Evolutionary conservation across 2,329 filamentous ascomycete genomes (phyloP).

Genomic region (Fusarium foetens): DNA sequence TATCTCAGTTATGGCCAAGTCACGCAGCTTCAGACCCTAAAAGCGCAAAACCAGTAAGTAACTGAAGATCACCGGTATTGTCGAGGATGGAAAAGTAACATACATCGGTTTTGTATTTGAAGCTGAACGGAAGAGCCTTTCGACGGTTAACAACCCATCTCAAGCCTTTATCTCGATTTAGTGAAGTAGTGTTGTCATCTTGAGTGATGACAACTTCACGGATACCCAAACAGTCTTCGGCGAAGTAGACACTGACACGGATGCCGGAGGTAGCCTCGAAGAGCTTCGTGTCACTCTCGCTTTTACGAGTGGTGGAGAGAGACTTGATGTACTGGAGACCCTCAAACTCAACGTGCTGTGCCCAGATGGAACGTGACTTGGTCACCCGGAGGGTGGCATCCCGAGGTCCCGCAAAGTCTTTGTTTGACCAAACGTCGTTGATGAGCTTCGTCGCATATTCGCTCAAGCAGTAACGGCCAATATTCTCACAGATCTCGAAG

Average conservation of each 20-base stretch:
- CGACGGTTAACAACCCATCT: fast-evolving
- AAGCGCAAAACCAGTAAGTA: fast-evolving
- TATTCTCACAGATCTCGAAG: background rate
- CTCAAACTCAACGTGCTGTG: background rate
- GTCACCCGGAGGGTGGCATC: too few species aligned
- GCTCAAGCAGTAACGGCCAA: background rate
- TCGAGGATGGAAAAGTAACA: background rate
- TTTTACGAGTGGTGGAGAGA: fast-evolving
- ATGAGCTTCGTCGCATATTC: background rate
- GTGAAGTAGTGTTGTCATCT: background rate
- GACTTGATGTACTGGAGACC: background rate
- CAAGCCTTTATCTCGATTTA: background rate
- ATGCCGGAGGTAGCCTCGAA: fast-evolving
- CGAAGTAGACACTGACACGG: background rate
- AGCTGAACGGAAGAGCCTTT: fast-evolving
- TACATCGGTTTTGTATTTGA: fast-evolving
- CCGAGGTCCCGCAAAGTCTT: background rate
- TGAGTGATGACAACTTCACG: fast-evolving
- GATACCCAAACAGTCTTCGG: fast-evolving
- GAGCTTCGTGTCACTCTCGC: background rate
- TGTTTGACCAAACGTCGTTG: background rate
- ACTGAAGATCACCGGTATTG: background rate
- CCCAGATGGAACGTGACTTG: too few species aligned
- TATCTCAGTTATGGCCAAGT: background rate
- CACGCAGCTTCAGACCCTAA: background rate